Percentiles rank a stretch among this genome's conserved stretches.
Evolutionary conservation across 2,329 filamentous ascomycete species (phyloP).

Genomic region (Cladosporium sphaerospermum): DNA sequence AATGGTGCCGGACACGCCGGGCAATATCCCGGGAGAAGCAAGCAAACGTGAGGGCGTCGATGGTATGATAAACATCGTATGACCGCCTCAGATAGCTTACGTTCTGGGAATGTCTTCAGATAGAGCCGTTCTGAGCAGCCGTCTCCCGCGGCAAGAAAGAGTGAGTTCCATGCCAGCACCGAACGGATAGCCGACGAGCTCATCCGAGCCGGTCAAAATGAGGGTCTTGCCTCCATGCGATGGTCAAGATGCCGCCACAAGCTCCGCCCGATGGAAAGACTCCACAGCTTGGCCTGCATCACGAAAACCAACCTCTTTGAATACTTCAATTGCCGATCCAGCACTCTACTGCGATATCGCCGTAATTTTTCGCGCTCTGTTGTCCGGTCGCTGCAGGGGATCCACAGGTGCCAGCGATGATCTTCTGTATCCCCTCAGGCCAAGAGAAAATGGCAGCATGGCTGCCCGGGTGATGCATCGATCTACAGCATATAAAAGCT

Average conservation of each 20-base stretch:
- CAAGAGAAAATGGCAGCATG: not conserved
- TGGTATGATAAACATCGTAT: not conserved
- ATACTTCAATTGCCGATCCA: constrained; percentile 5
- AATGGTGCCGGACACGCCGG: not conserved
- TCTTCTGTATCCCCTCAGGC: constrained; percentile 9
- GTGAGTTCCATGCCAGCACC: not conserved
- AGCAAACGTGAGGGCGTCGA: not conserved
- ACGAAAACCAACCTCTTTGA: not conserved
- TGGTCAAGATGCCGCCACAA: too few species aligned
- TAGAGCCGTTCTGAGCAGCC: not conserved
- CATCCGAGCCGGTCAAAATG: not conserved
- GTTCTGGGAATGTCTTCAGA: not conserved
- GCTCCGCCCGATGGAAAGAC: not conserved
- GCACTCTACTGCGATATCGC: not conserved
- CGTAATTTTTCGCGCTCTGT: not conserved
- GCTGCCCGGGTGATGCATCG: not conserved
- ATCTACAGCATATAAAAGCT: not conserved
- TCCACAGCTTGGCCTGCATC: not conserved
- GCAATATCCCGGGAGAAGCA: not conserved
- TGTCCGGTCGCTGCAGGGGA: not conserved
- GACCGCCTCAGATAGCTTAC: not conserved
- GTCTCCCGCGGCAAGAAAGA: not conserved
- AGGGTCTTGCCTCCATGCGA: not conserved
- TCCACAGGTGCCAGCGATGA: constrained; percentile 1
- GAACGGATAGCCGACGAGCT: not conserved